phyloP scores from a whole-genome alignment of 768 basidiomycete genomes.

The Auriscalpium vulgare region DNA sequence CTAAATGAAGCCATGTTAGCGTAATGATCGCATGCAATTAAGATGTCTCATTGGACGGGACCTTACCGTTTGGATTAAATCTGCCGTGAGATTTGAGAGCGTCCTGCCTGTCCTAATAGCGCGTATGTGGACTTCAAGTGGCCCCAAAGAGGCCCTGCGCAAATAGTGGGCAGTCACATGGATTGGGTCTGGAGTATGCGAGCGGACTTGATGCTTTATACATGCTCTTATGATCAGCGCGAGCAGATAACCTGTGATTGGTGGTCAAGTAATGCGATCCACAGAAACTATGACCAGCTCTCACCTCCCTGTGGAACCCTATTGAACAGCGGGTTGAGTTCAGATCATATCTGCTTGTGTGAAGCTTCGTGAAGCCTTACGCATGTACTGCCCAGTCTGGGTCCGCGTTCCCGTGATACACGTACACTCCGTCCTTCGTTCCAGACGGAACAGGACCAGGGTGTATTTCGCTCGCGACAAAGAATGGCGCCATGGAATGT shows the following conservation, averaged over 20 bases:
- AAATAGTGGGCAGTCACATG: constrained; percentile 56
- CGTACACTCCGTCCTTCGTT: not conserved
- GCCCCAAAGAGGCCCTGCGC: constrained; percentile 30
- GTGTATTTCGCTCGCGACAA: too few species aligned
- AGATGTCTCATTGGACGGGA: too few species aligned
- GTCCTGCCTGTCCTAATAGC: constrained; percentile 39
- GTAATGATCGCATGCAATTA: not conserved
- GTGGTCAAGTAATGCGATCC: not conserved
- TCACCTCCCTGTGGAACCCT: not conserved
- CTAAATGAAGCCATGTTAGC: not conserved
- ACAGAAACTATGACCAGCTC: not conserved
- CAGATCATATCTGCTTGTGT: not conserved
- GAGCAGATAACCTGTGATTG: constrained; percentile 46
- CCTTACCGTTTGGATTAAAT: constrained; percentile 48
- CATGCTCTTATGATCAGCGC: constrained; percentile 48
- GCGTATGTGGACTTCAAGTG: constrained; percentile 41
- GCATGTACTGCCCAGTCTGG: not conserved
- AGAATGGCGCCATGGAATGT: too few species aligned
- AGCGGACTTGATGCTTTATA: constrained; percentile 39
- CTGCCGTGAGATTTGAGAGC: constrained; percentile 51
- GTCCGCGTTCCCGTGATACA: not conserved
- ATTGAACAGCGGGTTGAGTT: not conserved
- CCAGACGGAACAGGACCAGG: too few species aligned
- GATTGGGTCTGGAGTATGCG: constrained; percentile 46
- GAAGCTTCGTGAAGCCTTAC: not conserved